Percentiles rank a stretch among this genome's conserved stretches.
Evolutionary conservation across 495 filamentous ascomycete genomes (phyloP).

Genomic region (Hyaloscypha variabilis): DNA sequence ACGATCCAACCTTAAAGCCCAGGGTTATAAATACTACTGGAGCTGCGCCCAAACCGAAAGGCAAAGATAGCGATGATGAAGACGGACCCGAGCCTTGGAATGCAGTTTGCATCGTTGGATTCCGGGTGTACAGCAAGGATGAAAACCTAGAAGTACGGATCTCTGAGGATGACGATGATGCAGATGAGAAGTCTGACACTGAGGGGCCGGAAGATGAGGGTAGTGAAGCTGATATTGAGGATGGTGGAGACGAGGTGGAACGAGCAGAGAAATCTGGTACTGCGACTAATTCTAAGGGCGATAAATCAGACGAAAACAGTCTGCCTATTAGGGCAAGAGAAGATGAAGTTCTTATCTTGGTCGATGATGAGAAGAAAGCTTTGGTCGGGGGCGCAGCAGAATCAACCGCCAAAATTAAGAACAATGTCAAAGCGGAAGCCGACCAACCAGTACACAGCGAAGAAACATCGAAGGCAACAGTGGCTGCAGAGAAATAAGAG

Average conservation of each 20-base stretch:
- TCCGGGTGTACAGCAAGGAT: constrained; percentile 40
- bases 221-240: constrained; percentile 20
- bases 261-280: not conserved
- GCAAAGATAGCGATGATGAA: constrained; percentile 37
- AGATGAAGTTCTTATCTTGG: not conserved
- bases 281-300: not conserved
- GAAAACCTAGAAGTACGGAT: constrained; percentile 22
- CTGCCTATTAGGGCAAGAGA: constrained; percentile 14
- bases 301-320: not conserved
- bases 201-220: constrained; percentile 7
- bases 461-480: not conserved
- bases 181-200: not conserved
- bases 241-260: not conserved
- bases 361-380: constrained; percentile 14
- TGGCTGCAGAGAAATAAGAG: not conserved
- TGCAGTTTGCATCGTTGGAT: constrained; percentile 33
- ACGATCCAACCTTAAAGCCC: constrained; percentile 24
- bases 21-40: constrained; percentile 5
- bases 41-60: not conserved
- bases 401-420: not conserved
- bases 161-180: constrained; percentile 17
- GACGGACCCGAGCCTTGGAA: constrained; percentile 50
- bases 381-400: not conserved
- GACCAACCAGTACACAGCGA: not conserved
- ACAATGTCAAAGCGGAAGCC: not conserved